Conservation (phyloP, 139 green algal genomes). For the Nannochloris sp. region DNA sequence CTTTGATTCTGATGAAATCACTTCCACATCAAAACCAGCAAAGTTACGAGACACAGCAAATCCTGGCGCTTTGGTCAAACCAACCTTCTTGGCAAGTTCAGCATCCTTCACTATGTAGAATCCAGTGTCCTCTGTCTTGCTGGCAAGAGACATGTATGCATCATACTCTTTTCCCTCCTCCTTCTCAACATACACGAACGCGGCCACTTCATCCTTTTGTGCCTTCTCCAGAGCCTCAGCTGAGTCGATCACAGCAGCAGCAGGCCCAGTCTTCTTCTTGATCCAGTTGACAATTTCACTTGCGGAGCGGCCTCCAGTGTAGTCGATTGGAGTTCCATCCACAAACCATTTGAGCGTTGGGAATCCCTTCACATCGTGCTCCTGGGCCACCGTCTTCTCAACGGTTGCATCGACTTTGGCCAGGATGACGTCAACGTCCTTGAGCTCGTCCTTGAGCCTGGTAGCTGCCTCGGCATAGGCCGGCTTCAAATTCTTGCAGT, state of each 20-base stretch:
- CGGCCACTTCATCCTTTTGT: conserved; percentile 45
- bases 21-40: conserved; percentile 18
- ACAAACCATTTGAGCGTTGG: conserved; percentile 85
- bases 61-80: conserved; percentile 31
- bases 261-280: conserved; percentile 81
- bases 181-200: conserved; percentile 44
- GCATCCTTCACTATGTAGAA: conserved; percentile 51
- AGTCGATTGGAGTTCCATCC: conserved; percentile 60
- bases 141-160: conserved; percentile 52
- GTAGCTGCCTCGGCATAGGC: conserved; percentile 65
- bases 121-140: conserved; percentile 17
- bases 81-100: conserved; percentile 51
- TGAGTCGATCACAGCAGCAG: conserved; percentile 40
- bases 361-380: conserved; percentile 57
- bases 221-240: conserved; percentile 36
- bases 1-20: conserved; percentile 17
- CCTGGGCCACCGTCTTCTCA: conserved; percentile 42
- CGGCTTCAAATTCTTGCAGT: conserved; percentile 68
- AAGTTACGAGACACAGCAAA: conserved; percentile 63
- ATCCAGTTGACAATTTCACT: conserved; percentile 72
- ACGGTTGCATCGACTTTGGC: conserved; percentile 76
- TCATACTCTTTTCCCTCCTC: conserved; percentile 50
- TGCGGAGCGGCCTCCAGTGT: conserved; percentile 54
- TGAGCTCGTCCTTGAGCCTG: conserved; percentile 38
- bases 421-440: conserved; percentile 39